Base-by-base conservation (phyloP, 345 rosid genomes). In the Kandelia obovata region DNA sequence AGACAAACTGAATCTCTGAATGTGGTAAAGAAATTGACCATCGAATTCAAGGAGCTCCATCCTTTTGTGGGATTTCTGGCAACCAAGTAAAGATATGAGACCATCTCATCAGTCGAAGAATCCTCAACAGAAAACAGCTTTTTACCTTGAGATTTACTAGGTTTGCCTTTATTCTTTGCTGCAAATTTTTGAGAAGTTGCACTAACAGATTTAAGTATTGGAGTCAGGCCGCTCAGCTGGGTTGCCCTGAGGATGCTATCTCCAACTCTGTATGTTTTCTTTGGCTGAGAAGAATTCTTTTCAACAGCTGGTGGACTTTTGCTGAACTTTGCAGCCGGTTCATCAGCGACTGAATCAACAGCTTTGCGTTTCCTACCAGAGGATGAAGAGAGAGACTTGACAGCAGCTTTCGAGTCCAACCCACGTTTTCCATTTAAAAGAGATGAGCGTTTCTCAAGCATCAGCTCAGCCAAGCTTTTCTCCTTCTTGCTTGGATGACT, bases 401-500 rank as follows among this genome's bases (percentile, higher is more conserved):
- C 23, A 51, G 56, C 71, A 58, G 59, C 65, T 9, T 65, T 82
- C 51, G 67, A 71, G 43, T 62, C 68, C 56, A 79, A 71, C 73
- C 17, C 75, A 66, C 49, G 75, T 59, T 72, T 79, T 64, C 73
- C 72, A 67, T 58, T 80, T 23, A 65, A 56, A 32, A 55, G 16
- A 61, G 73, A 75, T 67, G 62, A 66, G 51, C 72, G 76, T 76
- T 65, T 82, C 75, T 79, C 84, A 62, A 84, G 81, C 71, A 88
- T 58, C 58, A 79, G 75, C 20, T 83, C 91, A 13, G 74, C 83
- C 83, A 92, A 80, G 65, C 88, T 85, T 76, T 83, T 80, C 81
- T 90, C 87, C 61, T 80, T 87, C 80, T 82, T 73, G 61, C 64
- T 67, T 1, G 70, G 68, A 71, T 35, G 61, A 27, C 37, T 61